phyloP scores from a whole-genome alignment of 768 basidiomycete genomes.

The Calocybe cyanea region DNA sequence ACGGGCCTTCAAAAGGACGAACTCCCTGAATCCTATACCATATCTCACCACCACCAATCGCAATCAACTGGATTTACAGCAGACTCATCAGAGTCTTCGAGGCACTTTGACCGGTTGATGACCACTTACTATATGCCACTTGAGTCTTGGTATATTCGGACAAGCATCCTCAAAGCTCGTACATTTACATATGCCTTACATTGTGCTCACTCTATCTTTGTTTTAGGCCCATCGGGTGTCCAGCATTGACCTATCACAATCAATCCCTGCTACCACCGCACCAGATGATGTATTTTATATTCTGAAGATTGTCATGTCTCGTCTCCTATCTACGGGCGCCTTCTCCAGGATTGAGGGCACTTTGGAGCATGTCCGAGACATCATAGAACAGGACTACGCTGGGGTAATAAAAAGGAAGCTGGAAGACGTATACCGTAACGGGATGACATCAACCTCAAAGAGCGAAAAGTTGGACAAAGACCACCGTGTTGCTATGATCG shows the following conservation, averaged over 20 bases:
- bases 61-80: too few relatives aligned
- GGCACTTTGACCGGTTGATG: slow-evolving; percentile 64
- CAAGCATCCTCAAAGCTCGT: slow-evolving; percentile 80
- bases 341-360: slow-evolving; percentile 53
- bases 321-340: slow-evolving; percentile 78
- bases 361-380: slow-evolving; percentile 59
- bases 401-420: slow-evolving; percentile 79
- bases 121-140: slow-evolving; percentile 79
- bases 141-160: slow-evolving; percentile 88
- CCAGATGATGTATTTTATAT: slow-evolving; percentile 98
- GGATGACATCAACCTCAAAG: slow-evolving; percentile 39
- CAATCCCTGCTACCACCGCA: slow-evolving; percentile 64
- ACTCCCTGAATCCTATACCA: not conserved
- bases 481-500: slow-evolving; percentile 75
- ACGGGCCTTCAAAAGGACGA: not conserved
- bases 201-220: slow-evolving; percentile 4
- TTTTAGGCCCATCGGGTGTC: slow-evolving; percentile 85
- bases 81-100: slow-evolving; percentile 50
- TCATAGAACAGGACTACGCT: slow-evolving; percentile 81
- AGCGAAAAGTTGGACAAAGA: slow-evolving; percentile 82
- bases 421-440: slow-evolving; percentile 78
- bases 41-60: slow-evolving; percentile 15
- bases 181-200: not conserved
- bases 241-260: slow-evolving; percentile 61
- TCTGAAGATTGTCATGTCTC: slow-evolving; percentile 75